phyloP scores from a whole-genome alignment of 768 basidiomycete genomes.

The Suillus discolor region DNA sequence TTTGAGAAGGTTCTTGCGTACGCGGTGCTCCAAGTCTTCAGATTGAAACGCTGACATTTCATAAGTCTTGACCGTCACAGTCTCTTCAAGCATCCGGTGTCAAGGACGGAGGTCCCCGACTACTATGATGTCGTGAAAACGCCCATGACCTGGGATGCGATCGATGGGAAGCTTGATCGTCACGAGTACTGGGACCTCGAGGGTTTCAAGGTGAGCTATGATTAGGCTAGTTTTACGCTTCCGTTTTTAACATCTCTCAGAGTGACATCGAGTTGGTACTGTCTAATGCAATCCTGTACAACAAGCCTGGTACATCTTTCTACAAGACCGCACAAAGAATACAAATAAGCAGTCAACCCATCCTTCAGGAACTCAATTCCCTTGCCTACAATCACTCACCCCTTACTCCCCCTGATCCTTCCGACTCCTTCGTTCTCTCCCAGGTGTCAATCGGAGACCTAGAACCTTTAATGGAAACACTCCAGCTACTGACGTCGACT shows the following conservation, averaged over 20 bases:
- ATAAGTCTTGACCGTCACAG: constrained; percentile 73
- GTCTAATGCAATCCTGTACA: constrained; percentile 86
- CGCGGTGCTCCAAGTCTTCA: constrained; percentile 25
- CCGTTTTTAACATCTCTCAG: constrained; percentile 37
- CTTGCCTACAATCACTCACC: constrained; percentile 20
- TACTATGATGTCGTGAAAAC: constrained; percentile 85
- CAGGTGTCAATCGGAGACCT: constrained; percentile 61
- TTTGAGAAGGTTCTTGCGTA: constrained; percentile 76
- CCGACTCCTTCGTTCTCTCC: neutral
- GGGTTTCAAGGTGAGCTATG: constrained; percentile 61
- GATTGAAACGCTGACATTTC: constrained; percentile 10
- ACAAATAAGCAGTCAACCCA: constrained; percentile 41
- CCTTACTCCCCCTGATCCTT: constrained; percentile 2
- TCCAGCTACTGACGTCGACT: constrained; percentile 58
- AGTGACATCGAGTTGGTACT: constrained; percentile 83
- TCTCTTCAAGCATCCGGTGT: constrained; percentile 84
- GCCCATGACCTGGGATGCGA: constrained; percentile 89
- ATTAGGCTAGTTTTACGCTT: constrained; percentile 1
- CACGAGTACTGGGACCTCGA: constrained; percentile 82
- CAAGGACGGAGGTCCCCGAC: constrained; percentile 77
- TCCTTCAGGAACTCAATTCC: constrained; percentile 33
- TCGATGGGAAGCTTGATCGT: constrained; percentile 78
- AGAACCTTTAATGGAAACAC: constrained; percentile 63
- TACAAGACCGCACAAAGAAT: constrained; percentile 73
- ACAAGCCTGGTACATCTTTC: constrained; percentile 70